These are phyloP conservation scores for Magnolia kwangsiensis DNA, from an alignment of 164 flowering plant species.

Conservation along the genomic window DNA sequence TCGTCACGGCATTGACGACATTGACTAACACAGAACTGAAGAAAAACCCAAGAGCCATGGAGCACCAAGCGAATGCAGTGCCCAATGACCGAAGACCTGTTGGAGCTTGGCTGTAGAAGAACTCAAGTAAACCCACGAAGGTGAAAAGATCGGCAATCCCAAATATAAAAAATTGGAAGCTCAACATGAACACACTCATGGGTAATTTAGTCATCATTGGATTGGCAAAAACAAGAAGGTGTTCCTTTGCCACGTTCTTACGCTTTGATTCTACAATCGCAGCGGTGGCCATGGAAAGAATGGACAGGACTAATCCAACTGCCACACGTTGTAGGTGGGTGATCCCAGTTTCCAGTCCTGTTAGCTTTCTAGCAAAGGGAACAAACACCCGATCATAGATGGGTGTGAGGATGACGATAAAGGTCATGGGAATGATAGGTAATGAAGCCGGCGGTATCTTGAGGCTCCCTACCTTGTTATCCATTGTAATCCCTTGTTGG, in stretches of 20 bases:
- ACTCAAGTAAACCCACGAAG: constrained; percentile 40
- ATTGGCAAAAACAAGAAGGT: constrained; percentile 40
- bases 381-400: constrained; percentile 37
- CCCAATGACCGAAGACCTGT: constrained; percentile 34
- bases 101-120: constrained; percentile 53
- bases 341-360: constrained; percentile 29
- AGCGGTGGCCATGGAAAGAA: constrained; percentile 42
- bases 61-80: constrained; percentile 44
- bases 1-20: constrained; percentile 30
- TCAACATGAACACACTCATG: constrained; percentile 39
- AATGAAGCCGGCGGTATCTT: constrained; percentile 47
- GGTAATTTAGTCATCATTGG: constrained; percentile 40
- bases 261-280: constrained; percentile 42
- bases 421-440: constrained; percentile 36
- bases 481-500: constrained; percentile 52
- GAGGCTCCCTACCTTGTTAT: constrained; percentile 34
- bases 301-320: constrained; percentile 37
- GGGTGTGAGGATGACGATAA: constrained; percentile 37
- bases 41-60: constrained; percentile 46
- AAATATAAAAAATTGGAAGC: constrained; percentile 45
- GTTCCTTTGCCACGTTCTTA: constrained; percentile 29
- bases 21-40: constrained; percentile 41
- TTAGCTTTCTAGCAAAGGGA: constrained; percentile 27
- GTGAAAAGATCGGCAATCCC: constrained; percentile 58
- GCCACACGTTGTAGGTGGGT: constrained; percentile 52